Base-by-base conservation (phyloP, 257 asterid species). In the Ehretia macrophylla region DNA sequence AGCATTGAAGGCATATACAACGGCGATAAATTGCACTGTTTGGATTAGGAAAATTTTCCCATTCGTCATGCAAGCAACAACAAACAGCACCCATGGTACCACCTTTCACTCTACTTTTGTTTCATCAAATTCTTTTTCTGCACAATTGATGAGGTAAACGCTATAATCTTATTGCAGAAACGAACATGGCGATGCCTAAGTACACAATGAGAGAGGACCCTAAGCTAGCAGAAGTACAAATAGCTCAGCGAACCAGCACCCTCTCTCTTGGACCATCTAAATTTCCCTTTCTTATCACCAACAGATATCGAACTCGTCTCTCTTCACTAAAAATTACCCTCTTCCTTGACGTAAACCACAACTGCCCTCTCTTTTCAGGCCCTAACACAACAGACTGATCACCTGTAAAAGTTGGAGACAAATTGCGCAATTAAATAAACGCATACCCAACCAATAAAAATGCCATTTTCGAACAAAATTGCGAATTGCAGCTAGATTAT, bases 41-140 rank as follows among this genome's bases (percentile, higher is more conserved):
- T 14, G 88, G 87, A 73, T 77, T 75, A 47, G 85, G 73, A 42
- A 78, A 71, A 57, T 91, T 93, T 59, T 82, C 96, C 23, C 69
- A 91, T 5, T 85, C 96, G 59, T 76, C 85, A 67, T 75, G 77
- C 73, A 83, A 77, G 75, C 95, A 88, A 81, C 96, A 91, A 79
- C 95, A 91, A 40, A 74, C 70, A 65, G 88, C 79, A 65, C 98
- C 96, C 98, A 91, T 91, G 61, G 73, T 76, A 56, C 55, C 68
- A 52, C 49, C 70, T 32, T 51, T 57, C 58, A 53, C 60, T 51
- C 68, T 40, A 67, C 72, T 40, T 51, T 6, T 6, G 3, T 3
- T 42, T 42, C 16, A 42, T 10, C 47, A 42, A 14, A 42, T 42
- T 4, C 47, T 42, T 10, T 10, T 42, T 10, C 16, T 42, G 35